A percentile compares a stretch with the other conserved stretches of the same genome.
These are phyloP conservation scores for Coniochaeta hoffmannii DNA, from an alignment of 2,329 filamentous ascomycete species.

Conservation along the genomic window DNA sequence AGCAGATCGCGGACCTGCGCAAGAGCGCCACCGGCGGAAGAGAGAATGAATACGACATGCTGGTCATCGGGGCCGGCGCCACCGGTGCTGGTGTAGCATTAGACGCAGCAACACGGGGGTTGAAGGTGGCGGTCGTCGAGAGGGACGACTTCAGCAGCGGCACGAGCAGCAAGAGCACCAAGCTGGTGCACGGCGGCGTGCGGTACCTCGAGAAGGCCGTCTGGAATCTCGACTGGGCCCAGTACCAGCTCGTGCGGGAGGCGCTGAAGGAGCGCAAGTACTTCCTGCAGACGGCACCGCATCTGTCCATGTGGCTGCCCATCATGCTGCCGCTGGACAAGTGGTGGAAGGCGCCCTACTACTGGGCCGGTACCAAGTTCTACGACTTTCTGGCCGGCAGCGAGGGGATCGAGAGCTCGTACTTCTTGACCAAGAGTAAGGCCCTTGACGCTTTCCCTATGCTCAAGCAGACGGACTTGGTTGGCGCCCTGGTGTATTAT, in stretches of 20 bases:
- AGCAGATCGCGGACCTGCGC: constrained; percentile 57
- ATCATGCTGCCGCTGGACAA: constrained; percentile 77
- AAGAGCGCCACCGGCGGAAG: constrained; percentile 28
- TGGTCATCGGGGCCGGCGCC: constrained; percentile 73
- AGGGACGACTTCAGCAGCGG: constrained; percentile 76
- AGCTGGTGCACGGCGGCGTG: constrained; percentile 78
- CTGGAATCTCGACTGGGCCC: constrained; percentile 77
- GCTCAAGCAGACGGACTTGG: constrained; percentile 63
- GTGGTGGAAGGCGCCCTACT: constrained; percentile 77
- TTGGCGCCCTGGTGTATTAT: constrained; percentile 79
- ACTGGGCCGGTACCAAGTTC: constrained; percentile 64
- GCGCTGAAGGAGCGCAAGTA: constrained; percentile 76
- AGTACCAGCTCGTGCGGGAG: constrained; percentile 75
- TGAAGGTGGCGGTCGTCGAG: constrained; percentile 76
- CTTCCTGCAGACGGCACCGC: constrained; percentile 75
- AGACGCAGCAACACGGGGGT: constrained; percentile 69
- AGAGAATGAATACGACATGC: constrained; percentile 60
- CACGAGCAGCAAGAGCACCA: constrained; percentile 81
- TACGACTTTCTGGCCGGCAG: constrained; percentile 77
- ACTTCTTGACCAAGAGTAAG: constrained; percentile 71
- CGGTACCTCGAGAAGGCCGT: constrained; percentile 82
- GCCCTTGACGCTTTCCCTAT: constrained; percentile 73
- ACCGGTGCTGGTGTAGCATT: constrained; percentile 76
- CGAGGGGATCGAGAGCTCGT: constrained; percentile 77
- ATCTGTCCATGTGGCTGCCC: constrained; percentile 72